Evolutionary conservation across 257 asterid genomes (phyloP), one percentile per base, ranked within the genome.

Genomic region (Perilla frutescens): DNA sequence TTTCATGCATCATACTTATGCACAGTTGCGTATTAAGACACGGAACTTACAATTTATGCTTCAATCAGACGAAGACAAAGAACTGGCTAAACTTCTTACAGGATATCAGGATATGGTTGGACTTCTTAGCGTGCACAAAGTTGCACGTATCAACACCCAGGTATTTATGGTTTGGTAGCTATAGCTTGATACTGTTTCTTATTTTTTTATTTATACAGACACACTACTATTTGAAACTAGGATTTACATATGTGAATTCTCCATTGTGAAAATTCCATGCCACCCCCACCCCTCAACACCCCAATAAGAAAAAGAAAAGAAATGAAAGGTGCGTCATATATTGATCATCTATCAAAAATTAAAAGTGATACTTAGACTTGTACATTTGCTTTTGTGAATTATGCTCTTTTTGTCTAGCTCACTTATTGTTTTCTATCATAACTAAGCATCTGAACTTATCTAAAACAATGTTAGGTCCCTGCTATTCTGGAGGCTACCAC

Each of bases 61-160:
- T 76, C 62, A 44, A 75, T 61, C 86, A 95, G 99, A 91, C 68
- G 99, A 95, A 82, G 96, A 95, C 86, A 91, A 89, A 87, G 97
- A 91, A 73, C 85, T 95, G 77, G 96, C 96, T 12, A 89, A 89
- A 81, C 99, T 95, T 78, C 93, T 94, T 41, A 95, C 98, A 13
- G 98, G 98, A 73, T 95, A 95, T 79, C 89, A 85, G 77, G 99
- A 95, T 75, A 95, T 95, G 97, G 88, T 91, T 76, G 97, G 99
- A 79, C 91, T 95, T 84, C 96, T 95, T 65, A 85, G 86, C 54
- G 82, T 95, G 64, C 93, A 90, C 89, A 95, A 95, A 85, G 97
- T 91, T 55, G 97, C 97, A 40, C 93, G 92, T 49, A 78, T 86
- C 69, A 91, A 95, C 84, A 87, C 98, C 3, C 97, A 95, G 97